Evolutionary conservation across 768 basidiomycete species (phyloP).

Genomic region (Megacollybia marginata): DNA sequence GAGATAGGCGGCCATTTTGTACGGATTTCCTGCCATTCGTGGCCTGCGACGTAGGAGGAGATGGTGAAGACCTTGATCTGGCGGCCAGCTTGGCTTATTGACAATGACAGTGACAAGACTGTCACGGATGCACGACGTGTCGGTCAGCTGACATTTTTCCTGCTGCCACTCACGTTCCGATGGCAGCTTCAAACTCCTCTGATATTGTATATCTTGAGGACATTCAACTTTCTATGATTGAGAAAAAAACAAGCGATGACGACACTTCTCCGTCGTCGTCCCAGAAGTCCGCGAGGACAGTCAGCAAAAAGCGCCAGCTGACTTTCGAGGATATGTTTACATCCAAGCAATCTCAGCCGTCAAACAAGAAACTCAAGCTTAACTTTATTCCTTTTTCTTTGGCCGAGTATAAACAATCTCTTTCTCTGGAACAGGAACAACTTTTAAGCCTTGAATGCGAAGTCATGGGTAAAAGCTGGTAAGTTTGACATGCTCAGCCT

Average conservation of each 20-base stretch:
- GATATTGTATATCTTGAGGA: constrained; percentile 10
- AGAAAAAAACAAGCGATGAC: neutral
- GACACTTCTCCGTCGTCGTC: too few species aligned
- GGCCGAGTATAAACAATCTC: constrained; percentile 39
- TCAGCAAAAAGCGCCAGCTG: constrained; percentile 44
- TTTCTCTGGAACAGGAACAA: constrained; percentile 49
- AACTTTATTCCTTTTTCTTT: constrained; percentile 69
- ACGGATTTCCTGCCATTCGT: neutral
- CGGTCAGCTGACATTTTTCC: too few species aligned
- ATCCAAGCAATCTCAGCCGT: too few species aligned
- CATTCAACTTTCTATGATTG: neutral
- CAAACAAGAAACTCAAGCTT: constrained; percentile 21
- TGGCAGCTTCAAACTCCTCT: too few species aligned
- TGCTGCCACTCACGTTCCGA: too few species aligned
- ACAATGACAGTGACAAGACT: too few species aligned
- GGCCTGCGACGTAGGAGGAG: constrained; percentile 44
- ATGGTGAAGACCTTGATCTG: constrained; percentile 65
- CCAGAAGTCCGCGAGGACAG: constrained; percentile 1
- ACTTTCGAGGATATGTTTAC: constrained; percentile 54
- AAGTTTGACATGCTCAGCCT: constrained; percentile 11
- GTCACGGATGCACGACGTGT: too few species aligned
- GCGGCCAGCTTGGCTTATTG: constrained; percentile 57
- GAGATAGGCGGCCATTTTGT: constrained; percentile 25
- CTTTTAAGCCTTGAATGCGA: constrained; percentile 65
- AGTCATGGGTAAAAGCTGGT: constrained; percentile 72